Conservation (phyloP, 2,329 filamentous ascomycete genomes). For the Parascedosporium putredinis region DNA sequence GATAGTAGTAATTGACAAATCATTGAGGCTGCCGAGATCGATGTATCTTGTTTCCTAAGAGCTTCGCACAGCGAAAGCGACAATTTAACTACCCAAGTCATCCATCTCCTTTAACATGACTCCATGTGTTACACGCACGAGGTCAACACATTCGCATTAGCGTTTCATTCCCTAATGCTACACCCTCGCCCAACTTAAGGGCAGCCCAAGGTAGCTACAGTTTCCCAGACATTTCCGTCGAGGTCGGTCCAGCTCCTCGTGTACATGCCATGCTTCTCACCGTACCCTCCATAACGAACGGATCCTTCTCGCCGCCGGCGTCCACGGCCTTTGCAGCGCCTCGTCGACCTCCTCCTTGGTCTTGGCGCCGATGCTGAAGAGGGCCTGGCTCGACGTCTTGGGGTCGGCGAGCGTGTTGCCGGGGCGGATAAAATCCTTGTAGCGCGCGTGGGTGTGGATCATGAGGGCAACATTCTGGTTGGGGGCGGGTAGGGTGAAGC, state of each 20-base stretch:
- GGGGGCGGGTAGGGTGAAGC: slow-evolving; percentile 13
- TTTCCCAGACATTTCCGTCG: slow-evolving; percentile 18
- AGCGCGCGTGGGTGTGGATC: slow-evolving; percentile 13
- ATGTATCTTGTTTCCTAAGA: no score
- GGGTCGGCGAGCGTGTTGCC: slow-evolving; percentile 12
- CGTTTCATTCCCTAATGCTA: no score
- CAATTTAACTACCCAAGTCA: no score
- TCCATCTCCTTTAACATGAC: no score
- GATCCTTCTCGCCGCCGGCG: slow-evolving; percentile 14
- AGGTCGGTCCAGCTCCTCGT: slow-evolving; percentile 14
- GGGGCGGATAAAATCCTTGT: slow-evolving; percentile 14
- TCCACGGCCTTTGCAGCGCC: slow-evolving; percentile 11
- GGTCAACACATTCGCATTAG: no score
- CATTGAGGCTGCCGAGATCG: no score
- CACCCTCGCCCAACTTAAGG: no score
- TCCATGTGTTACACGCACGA: no score
- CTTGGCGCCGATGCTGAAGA: slow-evolving; percentile 12
- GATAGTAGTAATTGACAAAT: no score
- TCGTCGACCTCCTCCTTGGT: slow-evolving; percentile 14
- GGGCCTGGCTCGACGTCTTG: slow-evolving; percentile 11
- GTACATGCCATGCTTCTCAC: slow-evolving; percentile 14
- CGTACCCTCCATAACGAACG: slow-evolving; percentile 12
- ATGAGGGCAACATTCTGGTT: slow-evolving; percentile 16
- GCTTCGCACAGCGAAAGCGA: no score
- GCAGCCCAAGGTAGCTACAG: slow-evolving; percentile 8